Evolutionary conservation across 441 rosid species (phyloP), one percentile per base, ranked within the genome.

Genomic region (Aquilaria agallochum): DNA sequence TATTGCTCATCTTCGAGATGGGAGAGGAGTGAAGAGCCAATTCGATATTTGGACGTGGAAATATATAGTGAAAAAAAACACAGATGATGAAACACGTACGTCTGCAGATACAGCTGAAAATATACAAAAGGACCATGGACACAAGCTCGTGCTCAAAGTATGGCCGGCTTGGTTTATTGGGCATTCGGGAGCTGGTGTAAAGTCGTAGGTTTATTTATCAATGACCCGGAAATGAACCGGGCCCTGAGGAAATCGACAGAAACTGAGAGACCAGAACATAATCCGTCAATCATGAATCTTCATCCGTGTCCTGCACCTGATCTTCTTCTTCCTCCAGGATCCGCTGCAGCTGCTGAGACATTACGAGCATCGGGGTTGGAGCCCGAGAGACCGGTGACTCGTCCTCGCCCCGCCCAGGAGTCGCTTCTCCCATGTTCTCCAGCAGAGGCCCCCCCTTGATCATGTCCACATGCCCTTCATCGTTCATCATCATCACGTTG

Each of bases 401-500:
- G 2, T 61, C 57, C 1, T 75, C 66, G 50, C 63, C 67, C 32
- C 36, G 46, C 5, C 42, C 42, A 36, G 42, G 42, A 36, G 42
- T 36, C 6, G 3, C 6, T 2, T 73, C 73, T 27, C 62, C 66
- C 6, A 8, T 4, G 7, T 12, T 49, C 30, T 66, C 73, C 7
- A 64, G 72, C 67, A 63, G 56, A 0, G 68, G 69, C 52, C 59
- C 56, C 55, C 70, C 70, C 65, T 58, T 80, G 36, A 82, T 74
- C 72, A 76, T 66, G 10, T 78, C 80, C 53, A 66, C 74, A 5
- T 68, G 71, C 3, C 83, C 80, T 5, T 61, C 74, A 44, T 66
- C 75, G 53, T 72, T 72, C 77, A 74, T 78, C 80, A 78, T 80
- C 59, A 75, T 72, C 74, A 82, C 45, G 33, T 76, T 82, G 59